These are phyloP conservation scores for Botryotinia convoluta DNA, from an alignment of 2,329 filamentous ascomycete genomes.

Conservation along the genomic window DNA sequence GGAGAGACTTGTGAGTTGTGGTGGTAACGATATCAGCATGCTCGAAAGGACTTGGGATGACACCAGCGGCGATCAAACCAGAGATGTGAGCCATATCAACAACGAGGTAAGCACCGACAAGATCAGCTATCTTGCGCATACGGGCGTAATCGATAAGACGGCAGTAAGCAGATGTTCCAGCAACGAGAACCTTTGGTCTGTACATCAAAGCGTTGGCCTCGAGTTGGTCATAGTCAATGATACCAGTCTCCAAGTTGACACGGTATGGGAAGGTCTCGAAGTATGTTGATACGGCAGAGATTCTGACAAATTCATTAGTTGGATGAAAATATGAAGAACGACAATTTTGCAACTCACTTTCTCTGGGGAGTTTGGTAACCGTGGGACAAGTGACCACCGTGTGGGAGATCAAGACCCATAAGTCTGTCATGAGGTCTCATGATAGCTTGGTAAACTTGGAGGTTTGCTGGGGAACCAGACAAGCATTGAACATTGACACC, in stretches of 20 bases:
- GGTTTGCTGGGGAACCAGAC: constrained; percentile 89
- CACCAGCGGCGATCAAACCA: constrained; percentile 86
- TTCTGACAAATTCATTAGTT: constrained; percentile 48
- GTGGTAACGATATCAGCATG: constrained; percentile 96
- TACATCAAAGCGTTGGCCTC: constrained; percentile 88
- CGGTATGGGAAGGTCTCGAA: constrained; percentile 99
- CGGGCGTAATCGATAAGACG: constrained; percentile 93
- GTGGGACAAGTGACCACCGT: constrained; percentile 93
- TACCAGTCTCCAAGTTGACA: constrained; percentile 81
- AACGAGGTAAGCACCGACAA: constrained; percentile 88
- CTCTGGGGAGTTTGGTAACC: constrained; percentile 94
- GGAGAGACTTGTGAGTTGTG: constrained; percentile 98
- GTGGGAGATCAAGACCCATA: constrained; percentile 96
- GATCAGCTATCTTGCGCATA: constrained; percentile 95
- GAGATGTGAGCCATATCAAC: constrained; percentile 99
- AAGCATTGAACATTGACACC: constrained; percentile 98
- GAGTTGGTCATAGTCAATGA: constrained; percentile 95
- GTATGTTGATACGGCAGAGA: constrained; percentile 97
- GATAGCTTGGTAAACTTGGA: constrained; percentile 97
- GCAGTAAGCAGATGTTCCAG: constrained; percentile 97
- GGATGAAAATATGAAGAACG: not conserved
- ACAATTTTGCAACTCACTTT: constrained; percentile 58
- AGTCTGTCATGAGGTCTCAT: constrained; percentile 93
- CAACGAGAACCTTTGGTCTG: constrained; percentile 93
- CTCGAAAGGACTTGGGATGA: constrained; percentile 89